Base-by-base conservation (phyloP, 352 stramenopile species). In the Phytophthora lateralis region DNA sequence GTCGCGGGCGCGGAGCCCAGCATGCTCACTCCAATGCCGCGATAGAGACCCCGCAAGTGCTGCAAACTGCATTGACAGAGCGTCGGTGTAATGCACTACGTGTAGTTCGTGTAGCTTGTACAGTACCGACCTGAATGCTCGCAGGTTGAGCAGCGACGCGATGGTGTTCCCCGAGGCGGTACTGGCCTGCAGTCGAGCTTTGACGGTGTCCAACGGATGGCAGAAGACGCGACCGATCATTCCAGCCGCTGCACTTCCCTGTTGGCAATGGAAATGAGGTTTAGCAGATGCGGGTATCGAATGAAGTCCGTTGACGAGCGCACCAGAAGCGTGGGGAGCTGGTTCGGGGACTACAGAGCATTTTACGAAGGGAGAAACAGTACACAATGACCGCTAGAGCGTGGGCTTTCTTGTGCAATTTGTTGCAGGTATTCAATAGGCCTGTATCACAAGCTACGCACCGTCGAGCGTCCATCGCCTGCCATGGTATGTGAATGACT, bases 1-100 rank as follows among this genome's bases (percentile, higher is more conserved):
- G 94, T 98, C 1, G 93, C 97, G 9, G 97, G 97, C 39, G 96
- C 97, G 11, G 96, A 98, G 9, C 95, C 95, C 20, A 98, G 49
- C 60, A 98, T 86, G 34, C 96, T 97, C 14, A 98, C 93, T 15
- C 92, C 95, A 55, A 99, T 90, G 3, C 97, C 97, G 48, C 93
- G 82, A 71, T 99, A 99, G 4, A 99, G 74, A 2, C 94, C 90
- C 6, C 83, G 80, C 24, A 93, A 34, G n/a, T 89, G 79, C 35
- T 71, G 48, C 20, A 81, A 2, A 41, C 75, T 85, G 21, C 8
- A 45, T 24, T 3, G 27, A 47, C 6, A 41, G 21, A 53, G 18
- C 30, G 12, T 45, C 17, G 56, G 17, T 29, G 9, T 6, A 21
- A 32, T 30, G n/a, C 20, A 37, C 12, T n/a, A n/a, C n/a, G n/a